phyloP scores from a whole-genome alignment of 176 grass and related monocot genomes.

The Oryza glumipatula region DNA sequence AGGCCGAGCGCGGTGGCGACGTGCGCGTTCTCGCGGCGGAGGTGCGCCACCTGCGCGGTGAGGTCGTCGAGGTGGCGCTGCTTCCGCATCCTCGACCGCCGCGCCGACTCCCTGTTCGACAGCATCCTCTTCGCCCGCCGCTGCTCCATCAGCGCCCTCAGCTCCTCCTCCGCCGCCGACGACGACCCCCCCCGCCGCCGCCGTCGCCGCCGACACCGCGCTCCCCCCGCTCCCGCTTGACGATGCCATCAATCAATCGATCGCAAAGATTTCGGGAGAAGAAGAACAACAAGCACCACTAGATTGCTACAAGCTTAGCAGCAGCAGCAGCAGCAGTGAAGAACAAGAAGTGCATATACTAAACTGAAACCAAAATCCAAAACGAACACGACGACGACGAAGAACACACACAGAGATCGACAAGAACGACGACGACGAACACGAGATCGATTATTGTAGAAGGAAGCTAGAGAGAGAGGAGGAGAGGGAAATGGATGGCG shows the following conservation, averaged over 20 bases:
- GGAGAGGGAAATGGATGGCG: not conserved
- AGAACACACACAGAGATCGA: too few relatives aligned
- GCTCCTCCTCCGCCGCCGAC: constrained; percentile 54
- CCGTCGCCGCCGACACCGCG: constrained; percentile 38
- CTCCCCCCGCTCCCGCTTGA: constrained; percentile 59
- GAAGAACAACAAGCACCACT: not conserved
- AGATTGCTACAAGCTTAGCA: constrained; percentile 3
- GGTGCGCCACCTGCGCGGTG: constrained; percentile 60
- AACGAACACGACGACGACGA: constrained; percentile 4
- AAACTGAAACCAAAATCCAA: not conserved
- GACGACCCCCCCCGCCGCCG: constrained; percentile 28
- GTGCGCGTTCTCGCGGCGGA: constrained; percentile 77
- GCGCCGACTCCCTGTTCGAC: constrained; percentile 90
- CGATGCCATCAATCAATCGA: constrained; percentile 63
- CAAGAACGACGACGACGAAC: not conserved
- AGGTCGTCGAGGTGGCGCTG: constrained; percentile 93
- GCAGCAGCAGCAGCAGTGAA: not conserved
- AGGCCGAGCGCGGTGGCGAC: constrained; percentile 57
- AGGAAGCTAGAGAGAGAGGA: not conserved
- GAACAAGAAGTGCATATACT: constrained; percentile 22
- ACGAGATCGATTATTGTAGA: not conserved
- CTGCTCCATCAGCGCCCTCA: constrained; percentile 68
- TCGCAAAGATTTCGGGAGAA: not conserved
- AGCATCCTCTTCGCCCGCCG: constrained; percentile 81
- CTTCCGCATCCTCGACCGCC: constrained; percentile 88